Percentiles rank a stretch among this genome's conserved stretches.
Conservation (phyloP, 306 rosid genomes). For the Rosa chinensis region DNA sequence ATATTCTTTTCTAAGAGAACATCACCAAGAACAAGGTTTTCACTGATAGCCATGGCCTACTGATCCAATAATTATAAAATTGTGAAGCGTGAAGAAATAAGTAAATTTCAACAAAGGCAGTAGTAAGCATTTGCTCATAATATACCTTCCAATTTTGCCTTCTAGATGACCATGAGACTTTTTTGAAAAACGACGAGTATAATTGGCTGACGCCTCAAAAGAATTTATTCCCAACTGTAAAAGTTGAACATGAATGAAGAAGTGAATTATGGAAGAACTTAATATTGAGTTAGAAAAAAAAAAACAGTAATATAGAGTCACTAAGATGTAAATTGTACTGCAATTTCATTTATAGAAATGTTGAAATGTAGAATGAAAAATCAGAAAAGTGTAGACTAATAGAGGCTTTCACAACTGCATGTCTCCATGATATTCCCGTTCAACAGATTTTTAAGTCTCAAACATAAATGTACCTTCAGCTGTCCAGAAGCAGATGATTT, state of each 20-base stretch:
- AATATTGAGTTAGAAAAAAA: background rate
- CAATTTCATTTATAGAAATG: background rate
- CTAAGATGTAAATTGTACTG: background rate
- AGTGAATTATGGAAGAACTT: background rate
- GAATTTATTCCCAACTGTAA: constrained; percentile 75
- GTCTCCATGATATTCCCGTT: background rate
- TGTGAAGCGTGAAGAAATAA: background rate
- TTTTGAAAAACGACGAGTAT: constrained; percentile 69
- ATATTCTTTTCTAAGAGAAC: background rate
- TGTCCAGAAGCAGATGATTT: constrained; percentile 78
- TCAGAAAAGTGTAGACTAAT: background rate
- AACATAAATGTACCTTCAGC: constrained; percentile 65
- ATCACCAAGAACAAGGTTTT: background rate
- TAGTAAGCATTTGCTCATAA: background rate
- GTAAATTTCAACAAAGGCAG: background rate
- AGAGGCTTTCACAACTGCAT: background rate
- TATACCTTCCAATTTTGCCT: constrained; percentile 91
- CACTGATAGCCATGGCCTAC: background rate
- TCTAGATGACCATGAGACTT: constrained; percentile 83
- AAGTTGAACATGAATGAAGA: constrained; percentile 37
- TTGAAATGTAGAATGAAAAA: background rate
- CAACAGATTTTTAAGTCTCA: background rate
- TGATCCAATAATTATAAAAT: background rate
- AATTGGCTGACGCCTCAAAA: constrained; percentile 68
- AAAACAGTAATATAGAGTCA: background rate